These are phyloP conservation scores for Aeschynomene evenia DNA, from an alignment of 306 rosid species.

Conservation along the genomic window DNA sequence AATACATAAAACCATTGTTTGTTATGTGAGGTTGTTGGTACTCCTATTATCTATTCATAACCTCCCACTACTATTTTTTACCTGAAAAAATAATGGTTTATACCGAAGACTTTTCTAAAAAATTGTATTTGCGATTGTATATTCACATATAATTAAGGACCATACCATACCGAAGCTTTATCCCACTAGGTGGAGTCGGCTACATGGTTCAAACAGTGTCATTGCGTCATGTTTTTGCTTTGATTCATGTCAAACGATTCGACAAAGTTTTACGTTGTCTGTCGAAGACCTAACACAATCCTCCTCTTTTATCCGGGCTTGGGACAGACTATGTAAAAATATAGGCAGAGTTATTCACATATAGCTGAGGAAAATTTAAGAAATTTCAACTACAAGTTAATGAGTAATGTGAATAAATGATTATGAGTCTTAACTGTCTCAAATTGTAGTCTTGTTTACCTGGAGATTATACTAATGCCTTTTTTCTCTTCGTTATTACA, in stretches of 20 bases:
- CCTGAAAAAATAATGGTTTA: conserved; percentile 6
- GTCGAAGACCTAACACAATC: no score
- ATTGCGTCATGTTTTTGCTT: no score
- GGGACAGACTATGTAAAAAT: no score
- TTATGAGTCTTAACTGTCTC: conserved; percentile 4
- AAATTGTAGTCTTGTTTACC: conserved; percentile 2
- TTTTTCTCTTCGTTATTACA: conserved; percentile 39
- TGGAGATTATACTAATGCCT: conserved; percentile 39
- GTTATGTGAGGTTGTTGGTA: neutral
- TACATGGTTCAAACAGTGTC: no score
- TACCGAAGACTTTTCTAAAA: neutral
- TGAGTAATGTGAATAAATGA: conserved; percentile 14
- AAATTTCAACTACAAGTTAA: conserved; percentile 3
- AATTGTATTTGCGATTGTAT: conserved; percentile 14
- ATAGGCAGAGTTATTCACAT: no score
- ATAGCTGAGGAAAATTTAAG: conserved; percentile 26
- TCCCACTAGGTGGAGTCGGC: no score
- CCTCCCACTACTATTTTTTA: neutral
- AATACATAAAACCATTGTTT: conserved; percentile 14
- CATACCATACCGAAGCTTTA: no score
- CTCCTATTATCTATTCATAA: neutral
- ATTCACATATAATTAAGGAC: conserved; percentile 11
- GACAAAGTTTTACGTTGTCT: no score
- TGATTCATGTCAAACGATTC: no score
- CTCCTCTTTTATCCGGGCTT: no score